phyloP scores from a whole-genome alignment of 345 rosid genomes.

The Pistacia atlantica region DNA sequence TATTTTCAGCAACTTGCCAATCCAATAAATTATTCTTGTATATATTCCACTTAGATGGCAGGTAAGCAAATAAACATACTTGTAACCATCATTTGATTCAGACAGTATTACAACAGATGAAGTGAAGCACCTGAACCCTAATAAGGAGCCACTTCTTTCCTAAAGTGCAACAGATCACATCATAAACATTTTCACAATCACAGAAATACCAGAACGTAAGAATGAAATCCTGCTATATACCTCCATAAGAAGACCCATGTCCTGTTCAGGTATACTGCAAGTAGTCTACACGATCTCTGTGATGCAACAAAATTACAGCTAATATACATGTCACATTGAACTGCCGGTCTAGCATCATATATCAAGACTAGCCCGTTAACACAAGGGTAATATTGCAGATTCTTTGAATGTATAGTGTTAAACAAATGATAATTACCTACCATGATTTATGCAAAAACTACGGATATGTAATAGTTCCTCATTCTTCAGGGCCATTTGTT shows the following conservation, averaged over 20 bases:
- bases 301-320: conserved; percentile 3
- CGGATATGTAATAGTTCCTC: neutral
- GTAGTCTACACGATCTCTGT: neutral
- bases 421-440: neutral
- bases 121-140: neutral
- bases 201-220: neutral
- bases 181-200: neutral
- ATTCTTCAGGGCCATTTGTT: neutral
- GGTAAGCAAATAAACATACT: too few relatives aligned
- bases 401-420: neutral
- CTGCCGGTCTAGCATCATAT: neutral
- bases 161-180: neutral
- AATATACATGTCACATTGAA: neutral
- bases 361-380: neutral
- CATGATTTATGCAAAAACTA: neutral
- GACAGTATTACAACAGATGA: neutral
- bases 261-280: neutral
- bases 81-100: neutral
- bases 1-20: too few relatives aligned
- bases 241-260: conserved; percentile 9
- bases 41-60: too few relatives aligned
- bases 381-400: neutral
- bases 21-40: too few relatives aligned
- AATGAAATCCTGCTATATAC: conserved; percentile 6
- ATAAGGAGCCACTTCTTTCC: neutral